Evolutionary conservation across 352 stramenopile species (phyloP).

Genomic region (Phytopythium mirpurense): DNA sequence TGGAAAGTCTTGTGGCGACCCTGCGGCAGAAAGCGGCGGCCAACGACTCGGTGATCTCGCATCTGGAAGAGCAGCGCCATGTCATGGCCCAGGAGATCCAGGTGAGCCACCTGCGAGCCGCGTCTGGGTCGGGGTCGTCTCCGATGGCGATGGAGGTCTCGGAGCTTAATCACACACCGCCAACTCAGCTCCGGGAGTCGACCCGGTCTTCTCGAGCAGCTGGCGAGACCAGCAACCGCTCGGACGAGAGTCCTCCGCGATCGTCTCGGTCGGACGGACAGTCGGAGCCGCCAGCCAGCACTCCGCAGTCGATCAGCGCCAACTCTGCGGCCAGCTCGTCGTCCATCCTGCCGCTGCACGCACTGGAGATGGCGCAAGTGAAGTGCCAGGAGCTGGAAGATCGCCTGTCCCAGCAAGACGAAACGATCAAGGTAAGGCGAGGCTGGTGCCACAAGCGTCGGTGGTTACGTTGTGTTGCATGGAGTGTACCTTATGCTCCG

Average conservation of each 20-base stretch:
- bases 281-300: constrained; percentile 19
- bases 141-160: constrained; percentile 63
- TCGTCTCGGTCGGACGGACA: constrained; percentile 14
- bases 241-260: constrained; percentile 1
- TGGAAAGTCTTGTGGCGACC: constrained; percentile 61
- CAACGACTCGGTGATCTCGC: constrained; percentile 51
- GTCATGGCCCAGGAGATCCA: constrained; percentile 74
- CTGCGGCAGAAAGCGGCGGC: constrained; percentile 62
- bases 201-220: background rate
- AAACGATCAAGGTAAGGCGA: constrained; percentile 69
- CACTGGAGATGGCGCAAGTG: constrained; percentile 58
- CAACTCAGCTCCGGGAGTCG: constrained; percentile 10
- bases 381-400: constrained; percentile 82
- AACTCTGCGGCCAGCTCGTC: constrained; percentile 25
- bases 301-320: constrained; percentile 14
- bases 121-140: constrained; percentile 19
- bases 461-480: too few species aligned
- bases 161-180: constrained; percentile 41
- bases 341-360: constrained; percentile 55
- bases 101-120: constrained; percentile 33
- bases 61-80: constrained; percentile 70
- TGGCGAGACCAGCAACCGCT: background rate
- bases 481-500: too few species aligned
- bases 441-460: constrained; percentile 2
- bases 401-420: constrained; percentile 57